Evolutionary conservation across 495 filamentous ascomycete species (phyloP).

Genomic region (Pseudotulostoma volvatum): DNA sequence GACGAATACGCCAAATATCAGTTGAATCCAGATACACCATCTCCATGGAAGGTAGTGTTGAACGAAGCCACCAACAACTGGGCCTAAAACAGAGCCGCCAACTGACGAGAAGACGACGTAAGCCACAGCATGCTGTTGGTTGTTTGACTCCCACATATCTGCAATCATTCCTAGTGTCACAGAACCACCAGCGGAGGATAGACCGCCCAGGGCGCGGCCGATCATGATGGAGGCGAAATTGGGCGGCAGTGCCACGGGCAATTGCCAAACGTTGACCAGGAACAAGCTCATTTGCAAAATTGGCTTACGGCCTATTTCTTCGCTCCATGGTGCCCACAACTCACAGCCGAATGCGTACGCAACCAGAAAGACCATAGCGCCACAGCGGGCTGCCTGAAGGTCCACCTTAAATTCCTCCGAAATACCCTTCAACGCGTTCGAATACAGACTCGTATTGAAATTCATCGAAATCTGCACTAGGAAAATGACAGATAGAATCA

Average conservation of each 20-base stretch:
- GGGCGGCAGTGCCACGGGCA: slow-evolving; percentile 36
- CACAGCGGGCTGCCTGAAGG: slow-evolving; percentile 34
- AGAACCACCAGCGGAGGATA: slow-evolving; percentile 44
- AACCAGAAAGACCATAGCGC: slow-evolving; percentile 43
- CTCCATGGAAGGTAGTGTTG: slow-evolving; percentile 33
- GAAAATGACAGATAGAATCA: slow-evolving; percentile 44
- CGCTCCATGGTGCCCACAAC: slow-evolving; percentile 51
- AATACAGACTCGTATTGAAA: slow-evolving; percentile 40
- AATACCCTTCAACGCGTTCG: slow-evolving; percentile 35
- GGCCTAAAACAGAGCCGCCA: slow-evolving; percentile 43
- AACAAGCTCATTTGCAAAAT: slow-evolving; percentile 39
- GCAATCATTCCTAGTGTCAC: slow-evolving; percentile 48
- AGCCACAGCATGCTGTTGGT: slow-evolving; percentile 44
- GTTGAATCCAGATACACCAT: slow-evolving; percentile 45
- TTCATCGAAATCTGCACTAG: slow-evolving; percentile 42
- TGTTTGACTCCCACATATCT: slow-evolving; percentile 43
- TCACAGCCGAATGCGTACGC: slow-evolving; percentile 50
- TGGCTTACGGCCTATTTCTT: slow-evolving; percentile 41
- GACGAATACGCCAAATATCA: slow-evolving; percentile 41
- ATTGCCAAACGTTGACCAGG: slow-evolving; percentile 42
- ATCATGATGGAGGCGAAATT: slow-evolving; percentile 41
- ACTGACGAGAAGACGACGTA: slow-evolving; percentile 50
- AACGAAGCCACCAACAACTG: slow-evolving; percentile 43
- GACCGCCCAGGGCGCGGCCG: slow-evolving; percentile 39
- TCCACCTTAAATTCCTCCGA: slow-evolving; percentile 32